These are phyloP conservation scores for Eucalyptus paniculata DNA, from an alignment of 345 rosid species.

Conservation along the genomic window DNA sequence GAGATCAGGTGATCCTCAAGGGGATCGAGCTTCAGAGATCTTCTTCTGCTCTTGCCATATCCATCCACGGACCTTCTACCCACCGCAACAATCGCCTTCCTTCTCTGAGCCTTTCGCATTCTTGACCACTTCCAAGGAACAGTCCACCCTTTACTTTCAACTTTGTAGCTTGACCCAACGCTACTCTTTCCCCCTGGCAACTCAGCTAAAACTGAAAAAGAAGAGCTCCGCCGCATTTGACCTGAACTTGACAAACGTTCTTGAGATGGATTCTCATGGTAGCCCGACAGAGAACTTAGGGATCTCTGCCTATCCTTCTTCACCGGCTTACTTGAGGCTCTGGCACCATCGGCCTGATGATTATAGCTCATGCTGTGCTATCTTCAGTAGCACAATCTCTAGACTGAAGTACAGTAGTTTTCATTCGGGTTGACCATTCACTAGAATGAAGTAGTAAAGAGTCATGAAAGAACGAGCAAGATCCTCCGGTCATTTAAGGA, in stretches of 20 bases:
- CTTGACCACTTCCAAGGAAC: conserved; percentile 12
- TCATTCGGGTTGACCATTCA: not conserved
- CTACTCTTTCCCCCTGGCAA: not conserved
- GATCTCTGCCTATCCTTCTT: not conserved
- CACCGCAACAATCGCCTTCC: not conserved
- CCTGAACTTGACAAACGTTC: not conserved
- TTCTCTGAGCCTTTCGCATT: not conserved
- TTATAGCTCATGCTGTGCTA: not conserved
- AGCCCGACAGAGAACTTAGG: not conserved
- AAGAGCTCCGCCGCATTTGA: not conserved
- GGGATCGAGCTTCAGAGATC: not conserved
- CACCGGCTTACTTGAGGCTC: not conserved
- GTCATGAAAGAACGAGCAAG: not conserved
- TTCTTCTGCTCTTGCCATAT: not conserved
- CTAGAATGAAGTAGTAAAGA: not conserved
- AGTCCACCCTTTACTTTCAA: not conserved
- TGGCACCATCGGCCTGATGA: not conserved
- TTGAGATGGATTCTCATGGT: not conserved
- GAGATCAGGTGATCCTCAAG: not conserved
- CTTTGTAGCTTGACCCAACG: not conserved
- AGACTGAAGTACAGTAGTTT: not conserved
- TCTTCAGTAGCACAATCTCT: not conserved
- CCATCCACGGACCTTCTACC: not conserved
- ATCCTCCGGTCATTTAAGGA: not conserved
- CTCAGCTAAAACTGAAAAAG: not conserved